These are phyloP conservation scores for Nitzschia inconspicua DNA, from an alignment of 108 stramenopile genomes.

Conservation along the genomic window DNA sequence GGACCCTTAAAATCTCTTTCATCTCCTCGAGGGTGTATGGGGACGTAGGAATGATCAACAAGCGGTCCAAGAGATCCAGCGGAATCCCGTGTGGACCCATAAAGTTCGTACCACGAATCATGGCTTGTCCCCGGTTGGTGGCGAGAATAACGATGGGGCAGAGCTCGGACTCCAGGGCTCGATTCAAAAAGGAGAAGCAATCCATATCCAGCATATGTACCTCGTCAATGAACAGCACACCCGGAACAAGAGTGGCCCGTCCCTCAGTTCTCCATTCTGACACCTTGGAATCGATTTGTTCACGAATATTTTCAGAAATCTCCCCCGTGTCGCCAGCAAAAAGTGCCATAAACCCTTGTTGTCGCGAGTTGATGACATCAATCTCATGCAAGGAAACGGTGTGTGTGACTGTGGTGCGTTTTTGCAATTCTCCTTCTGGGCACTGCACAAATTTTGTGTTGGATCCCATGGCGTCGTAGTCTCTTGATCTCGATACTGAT, in stretches of 20 bases:
- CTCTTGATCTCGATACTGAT: conserved; percentile 88
- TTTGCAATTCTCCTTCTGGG: conserved; percentile 98
- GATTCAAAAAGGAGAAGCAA: conserved; percentile 97
- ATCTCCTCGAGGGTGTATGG: conserved; percentile 92
- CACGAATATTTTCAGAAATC: conserved; percentile 94
- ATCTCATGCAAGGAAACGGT: conserved; percentile 98
- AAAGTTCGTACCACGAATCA: conserved; percentile 94
- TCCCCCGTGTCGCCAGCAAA: conserved; percentile 99
- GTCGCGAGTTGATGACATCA: conserved; percentile 98
- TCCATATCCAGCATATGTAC: conserved; percentile 99
- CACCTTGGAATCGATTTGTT: conserved; percentile 97
- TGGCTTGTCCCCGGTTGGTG: conserved; percentile 96
- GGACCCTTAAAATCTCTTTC: conserved; percentile 71
- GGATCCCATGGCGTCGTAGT: conserved; percentile 99
- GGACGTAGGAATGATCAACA: conserved; percentile 94
- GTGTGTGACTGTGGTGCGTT: conserved; percentile 96
- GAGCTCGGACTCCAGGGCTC: conserved; percentile 90
- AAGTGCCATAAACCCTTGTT: conserved; percentile 97
- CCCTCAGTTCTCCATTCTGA: conserved; percentile 98
- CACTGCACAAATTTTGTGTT: conserved; percentile 97
- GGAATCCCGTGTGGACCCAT: conserved; percentile 97
- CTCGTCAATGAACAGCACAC: conserved; percentile 99
- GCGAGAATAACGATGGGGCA: conserved; percentile 97
- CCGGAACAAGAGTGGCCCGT: conserved; percentile 95
- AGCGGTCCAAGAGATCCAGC: conserved; percentile 93